These are phyloP conservation scores for Staphylotrichum longicolle DNA, from an alignment of 495 filamentous ascomycete genomes.

Conservation along the genomic window DNA sequence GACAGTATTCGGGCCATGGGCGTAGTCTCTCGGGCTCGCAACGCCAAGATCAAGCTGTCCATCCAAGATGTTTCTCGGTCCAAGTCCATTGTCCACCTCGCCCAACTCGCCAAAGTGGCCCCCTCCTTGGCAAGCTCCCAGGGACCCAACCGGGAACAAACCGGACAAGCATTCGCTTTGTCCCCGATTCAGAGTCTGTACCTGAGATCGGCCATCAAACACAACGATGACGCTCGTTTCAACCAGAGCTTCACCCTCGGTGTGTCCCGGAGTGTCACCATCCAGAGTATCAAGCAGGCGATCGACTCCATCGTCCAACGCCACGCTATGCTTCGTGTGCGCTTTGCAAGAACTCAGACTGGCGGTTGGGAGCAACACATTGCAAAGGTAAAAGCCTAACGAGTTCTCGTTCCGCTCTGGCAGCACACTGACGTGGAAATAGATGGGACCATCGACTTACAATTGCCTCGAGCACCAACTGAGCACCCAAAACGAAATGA, in stretches of 20 bases:
- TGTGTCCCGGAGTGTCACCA: slow-evolving; percentile 40
- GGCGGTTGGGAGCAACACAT: slow-evolving; percentile 30
- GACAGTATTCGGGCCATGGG: slow-evolving; percentile 33
- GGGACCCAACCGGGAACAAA: slow-evolving; percentile 28
- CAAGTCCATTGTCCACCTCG: slow-evolving; percentile 32
- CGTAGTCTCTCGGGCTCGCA: slow-evolving; percentile 24
- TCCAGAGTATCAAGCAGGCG: slow-evolving; percentile 39
- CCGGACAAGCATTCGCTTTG: slow-evolving; percentile 52
- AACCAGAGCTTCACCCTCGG: slow-evolving; percentile 60
- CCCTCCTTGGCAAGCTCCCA: not conserved
- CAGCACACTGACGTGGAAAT: not conserved
- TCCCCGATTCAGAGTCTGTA: slow-evolving; percentile 61
- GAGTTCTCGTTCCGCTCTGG: not conserved
- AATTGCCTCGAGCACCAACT: slow-evolving; percentile 22
- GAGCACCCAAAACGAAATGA: slow-evolving; percentile 14
- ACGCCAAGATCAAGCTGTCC: slow-evolving; percentile 23
- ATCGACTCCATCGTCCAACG: slow-evolving; percentile 50
- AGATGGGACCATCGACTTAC: slow-evolving; percentile 26
- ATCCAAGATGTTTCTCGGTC: slow-evolving; percentile 30
- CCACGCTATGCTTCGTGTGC: slow-evolving; percentile 61
- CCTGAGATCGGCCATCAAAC: slow-evolving; percentile 48
- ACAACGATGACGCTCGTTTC: slow-evolving; percentile 52
- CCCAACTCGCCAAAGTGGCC: slow-evolving; percentile 22
- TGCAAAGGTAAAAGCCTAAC: slow-evolving; percentile 11
- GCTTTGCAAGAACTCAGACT: slow-evolving; percentile 39